A percentile compares a stretch with the other conserved stretches of the same genome.
phyloP scores from a whole-genome alignment of 108 stramenopile genomes.

The Pseudonitzschia pungens region DNA sequence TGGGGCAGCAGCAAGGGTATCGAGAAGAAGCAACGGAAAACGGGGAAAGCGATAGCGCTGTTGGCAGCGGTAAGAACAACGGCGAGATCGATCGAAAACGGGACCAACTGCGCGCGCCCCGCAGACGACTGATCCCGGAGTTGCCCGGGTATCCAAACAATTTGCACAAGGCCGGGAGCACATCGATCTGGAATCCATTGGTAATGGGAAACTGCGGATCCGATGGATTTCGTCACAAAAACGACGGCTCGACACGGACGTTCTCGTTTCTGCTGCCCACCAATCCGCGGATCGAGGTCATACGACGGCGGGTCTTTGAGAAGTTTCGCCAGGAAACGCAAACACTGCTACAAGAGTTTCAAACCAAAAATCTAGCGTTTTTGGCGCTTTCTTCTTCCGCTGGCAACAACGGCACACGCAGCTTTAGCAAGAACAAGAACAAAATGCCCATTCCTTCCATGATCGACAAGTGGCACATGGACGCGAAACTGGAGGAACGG shows the following conservation, averaged over 20 bases:
- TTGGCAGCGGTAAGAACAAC: background rate
- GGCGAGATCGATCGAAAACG: background rate
- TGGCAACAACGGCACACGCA: background rate
- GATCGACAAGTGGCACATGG: constrained; percentile 66
- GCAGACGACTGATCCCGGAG: constrained; percentile 20
- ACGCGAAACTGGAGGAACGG: constrained; percentile 37
- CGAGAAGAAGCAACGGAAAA: background rate
- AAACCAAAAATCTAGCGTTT: background rate
- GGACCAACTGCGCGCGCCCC: background rate
- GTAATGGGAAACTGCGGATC: constrained; percentile 8
- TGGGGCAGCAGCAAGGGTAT: constrained; percentile 31
- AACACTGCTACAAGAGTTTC: constrained; percentile 35
- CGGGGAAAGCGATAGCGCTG: background rate
- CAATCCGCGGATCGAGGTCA: constrained; percentile 67
- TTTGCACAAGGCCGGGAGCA: constrained; percentile 22
- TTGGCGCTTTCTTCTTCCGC: background rate
- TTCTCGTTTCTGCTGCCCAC: constrained; percentile 25
- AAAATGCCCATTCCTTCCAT: constrained; percentile 59
- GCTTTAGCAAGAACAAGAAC: constrained; percentile 29
- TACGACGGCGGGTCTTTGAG: constrained; percentile 68
- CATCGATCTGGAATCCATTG: constrained; percentile 52
- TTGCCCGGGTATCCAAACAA: constrained; percentile 18
- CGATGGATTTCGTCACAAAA: background rate
- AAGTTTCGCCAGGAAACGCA: constrained; percentile 64
- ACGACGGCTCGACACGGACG: background rate